Base-by-base conservation (phyloP, 2,329 filamentous ascomycete genomes). In the Cladophialophora exuberans region DNA sequence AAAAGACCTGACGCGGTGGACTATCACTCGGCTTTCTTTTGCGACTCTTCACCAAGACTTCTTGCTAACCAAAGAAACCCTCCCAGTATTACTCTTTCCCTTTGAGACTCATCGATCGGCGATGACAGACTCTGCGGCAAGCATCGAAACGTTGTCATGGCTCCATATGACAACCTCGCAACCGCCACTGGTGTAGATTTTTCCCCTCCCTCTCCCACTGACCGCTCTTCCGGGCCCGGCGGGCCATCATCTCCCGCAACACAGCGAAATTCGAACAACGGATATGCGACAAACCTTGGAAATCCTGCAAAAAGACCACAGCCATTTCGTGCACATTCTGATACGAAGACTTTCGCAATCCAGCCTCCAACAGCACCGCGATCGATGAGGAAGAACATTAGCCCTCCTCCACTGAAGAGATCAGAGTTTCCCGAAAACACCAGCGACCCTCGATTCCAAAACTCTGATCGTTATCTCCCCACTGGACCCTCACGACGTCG, bases 1-100 rank as follows among this genome's bases (percentile, higher is more conserved):
- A 61, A 61, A 61, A 61, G 58, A 61, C 52, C 58, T 61, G 58
- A 61, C 17, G 41, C 38, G 52, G 35, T n/a, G 25, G 22, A 15
- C 13, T 13, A 2, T 39, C n/a, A 36, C 6, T 22, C 6, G 13
- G 30, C n/a, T 31, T 41, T 31, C 25, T 11, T 15, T 41, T 20
- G 26, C 4, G 7, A 26, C 11, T 26, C 13, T 25, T 25, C 11
- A 13, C 17, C 13, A 7, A 10, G 5, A 11, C 30, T 18, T n/a
- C 20, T 20, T 28, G 46, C 46, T 49, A 41, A 49, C 15, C n/a
- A n/a, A n/a, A n/a, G n/a, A n/a, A n/a, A n/a, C n/a, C n/a, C 11
- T 49, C 25, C 15, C 26, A 22, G 10, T n/a, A 49, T 33, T 30
- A 22, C 15, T 5, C 22, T 6, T 26, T 17, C 17, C 11, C 13